Conservation (phyloP, 805 yeast genomes). For the Wickerhamiella kurtzmanii region DNA sequence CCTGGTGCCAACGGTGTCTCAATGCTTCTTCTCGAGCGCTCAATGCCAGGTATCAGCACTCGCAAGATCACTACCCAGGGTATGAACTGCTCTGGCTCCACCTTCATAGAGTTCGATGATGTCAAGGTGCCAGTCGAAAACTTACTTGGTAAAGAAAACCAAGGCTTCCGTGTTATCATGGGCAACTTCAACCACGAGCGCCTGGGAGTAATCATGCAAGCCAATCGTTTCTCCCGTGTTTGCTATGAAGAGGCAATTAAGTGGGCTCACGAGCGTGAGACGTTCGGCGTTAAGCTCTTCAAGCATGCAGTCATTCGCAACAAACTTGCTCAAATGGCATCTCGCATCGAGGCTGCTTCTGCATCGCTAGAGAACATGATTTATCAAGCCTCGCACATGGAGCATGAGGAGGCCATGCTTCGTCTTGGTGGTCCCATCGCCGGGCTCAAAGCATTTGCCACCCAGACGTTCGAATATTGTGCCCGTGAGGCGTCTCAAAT, state of each 20-base stretch:
- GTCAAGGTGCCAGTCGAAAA: conserved; percentile 35
- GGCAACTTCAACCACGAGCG: conserved; percentile 35
- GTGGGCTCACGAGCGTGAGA: conserved; percentile 32
- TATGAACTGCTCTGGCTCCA: conserved; percentile 30
- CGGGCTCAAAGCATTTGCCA: conserved; percentile 30
- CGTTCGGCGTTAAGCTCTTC: conserved; percentile 31
- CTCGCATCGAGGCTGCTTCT: conserved; percentile 30
- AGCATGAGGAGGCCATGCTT: conserved; percentile 29
- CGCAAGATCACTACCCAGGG: conserved; percentile 32
- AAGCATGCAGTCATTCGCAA: conserved; percentile 33
- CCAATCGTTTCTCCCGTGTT: conserved; percentile 30
- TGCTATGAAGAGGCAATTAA: conserved; percentile 32
- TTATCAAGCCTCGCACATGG: conserved; percentile 27
- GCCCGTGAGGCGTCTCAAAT: conserved; percentile 35
- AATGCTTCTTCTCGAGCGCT: conserved; percentile 28
- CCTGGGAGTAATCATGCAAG: conserved; percentile 31
- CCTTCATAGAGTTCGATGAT: conserved; percentile 31
- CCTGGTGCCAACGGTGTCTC: conserved; percentile 32
- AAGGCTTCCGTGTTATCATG: conserved; percentile 34
- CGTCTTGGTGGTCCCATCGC: conserved; percentile 34
- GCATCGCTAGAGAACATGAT: conserved; percentile 28
- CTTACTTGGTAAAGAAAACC: conserved; percentile 30
- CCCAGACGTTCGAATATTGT: conserved; percentile 31
- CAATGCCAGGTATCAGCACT: conserved; percentile 28
- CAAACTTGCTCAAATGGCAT: conserved; percentile 32